These are phyloP conservation scores for Barbatosphaeria neglecta DNA, from an alignment of 495 filamentous ascomycete species.

Conservation along the genomic window DNA sequence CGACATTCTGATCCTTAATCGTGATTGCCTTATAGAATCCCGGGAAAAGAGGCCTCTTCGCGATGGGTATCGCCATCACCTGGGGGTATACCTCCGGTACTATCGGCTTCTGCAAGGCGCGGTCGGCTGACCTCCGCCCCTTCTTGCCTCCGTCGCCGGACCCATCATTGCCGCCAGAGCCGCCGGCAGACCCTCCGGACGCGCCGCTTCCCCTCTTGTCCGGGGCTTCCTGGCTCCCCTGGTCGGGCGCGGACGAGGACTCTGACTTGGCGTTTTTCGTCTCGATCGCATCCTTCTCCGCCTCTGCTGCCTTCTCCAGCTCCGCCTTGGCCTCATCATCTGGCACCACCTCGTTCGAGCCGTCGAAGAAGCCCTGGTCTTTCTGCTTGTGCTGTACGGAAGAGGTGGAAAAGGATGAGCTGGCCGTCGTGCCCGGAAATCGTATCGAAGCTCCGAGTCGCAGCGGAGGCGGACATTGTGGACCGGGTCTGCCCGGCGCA, in stretches of 20 bases:
- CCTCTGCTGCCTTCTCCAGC: conserved; percentile 32
- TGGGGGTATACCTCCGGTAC: conserved; percentile 95
- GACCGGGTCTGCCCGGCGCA: conserved; percentile 4
- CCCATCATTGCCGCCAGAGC: conserved; percentile 31
- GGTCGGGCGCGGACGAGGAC: conserved; percentile 12
- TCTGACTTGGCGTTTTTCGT: conserved; percentile 28
- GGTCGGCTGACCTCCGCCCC: conserved; percentile 56
- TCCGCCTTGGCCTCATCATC: conserved; percentile 38
- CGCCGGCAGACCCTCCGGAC: conserved; percentile 23
- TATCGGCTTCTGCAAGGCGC: conserved; percentile 69
- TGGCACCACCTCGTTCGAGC: conserved; percentile 24
- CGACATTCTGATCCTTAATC: conserved; percentile 80
- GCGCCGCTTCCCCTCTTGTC: conserved; percentile 32
- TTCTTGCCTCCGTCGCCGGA: conserved; percentile 37
- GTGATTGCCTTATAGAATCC: conserved; percentile 99
- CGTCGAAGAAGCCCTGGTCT: conserved; percentile 31
- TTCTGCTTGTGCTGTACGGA: conserved; percentile 25
- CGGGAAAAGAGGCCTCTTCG: conserved; percentile 86
- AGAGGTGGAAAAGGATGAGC: conserved; percentile 28
- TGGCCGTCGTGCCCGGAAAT: conserved; percentile 6
- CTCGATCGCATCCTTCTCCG: conserved; percentile 21
- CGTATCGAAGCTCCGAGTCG: conserved; percentile 7
- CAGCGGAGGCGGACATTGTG: conserved; percentile 4
- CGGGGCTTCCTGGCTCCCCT: conserved; percentile 22
- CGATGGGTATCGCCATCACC: conserved; percentile 97